Evolutionary conservation across 805 yeast species (phyloP).

Genomic region (Yarrowia sp.): DNA sequence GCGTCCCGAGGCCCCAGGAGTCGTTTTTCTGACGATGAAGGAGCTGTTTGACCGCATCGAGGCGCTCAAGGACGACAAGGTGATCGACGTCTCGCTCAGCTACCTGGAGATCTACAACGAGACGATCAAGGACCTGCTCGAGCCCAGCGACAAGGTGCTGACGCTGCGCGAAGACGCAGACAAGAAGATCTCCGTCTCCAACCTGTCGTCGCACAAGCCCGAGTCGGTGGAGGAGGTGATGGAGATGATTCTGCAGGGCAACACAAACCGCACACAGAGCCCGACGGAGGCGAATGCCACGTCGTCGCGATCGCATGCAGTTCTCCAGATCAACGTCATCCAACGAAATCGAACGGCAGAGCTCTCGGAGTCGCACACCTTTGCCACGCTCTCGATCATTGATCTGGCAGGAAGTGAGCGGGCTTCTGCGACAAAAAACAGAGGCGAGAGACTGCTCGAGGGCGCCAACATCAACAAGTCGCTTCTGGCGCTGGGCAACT

Average conservation of each 20-base stretch:
- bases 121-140: conserved; percentile 73
- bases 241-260: conserved; percentile 73
- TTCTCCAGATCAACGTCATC: conserved; percentile 71
- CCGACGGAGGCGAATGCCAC: conserved; percentile 90
- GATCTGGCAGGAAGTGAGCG: conserved; percentile 96
- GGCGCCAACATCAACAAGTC: conserved; percentile 94
- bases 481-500: conserved; percentile 83
- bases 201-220: conserved; percentile 64
- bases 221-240: conserved; percentile 40
- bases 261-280: conserved; percentile 72
- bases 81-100: conserved; percentile 56
- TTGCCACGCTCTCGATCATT: conserved; percentile 79
- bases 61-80: conserved; percentile 51
- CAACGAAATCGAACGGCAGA: conserved; percentile 62
- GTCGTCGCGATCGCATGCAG: conserved; percentile 92
- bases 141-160: conserved; percentile 48
- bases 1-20: conserved; percentile 67
- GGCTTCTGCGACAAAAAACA: conserved; percentile 82
- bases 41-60: conserved; percentile 69
- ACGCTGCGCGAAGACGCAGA: conserved; percentile 70
- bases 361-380: conserved; percentile 62
- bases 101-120: conserved; percentile 92
- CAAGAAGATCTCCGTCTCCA: conserved; percentile 65
- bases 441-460: conserved; percentile 78
- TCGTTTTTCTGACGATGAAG: conserved; percentile 72